These are phyloP conservation scores for Brettanomyces naardenensis DNA, from an alignment of 805 yeast genomes.

Conservation along the genomic window DNA sequence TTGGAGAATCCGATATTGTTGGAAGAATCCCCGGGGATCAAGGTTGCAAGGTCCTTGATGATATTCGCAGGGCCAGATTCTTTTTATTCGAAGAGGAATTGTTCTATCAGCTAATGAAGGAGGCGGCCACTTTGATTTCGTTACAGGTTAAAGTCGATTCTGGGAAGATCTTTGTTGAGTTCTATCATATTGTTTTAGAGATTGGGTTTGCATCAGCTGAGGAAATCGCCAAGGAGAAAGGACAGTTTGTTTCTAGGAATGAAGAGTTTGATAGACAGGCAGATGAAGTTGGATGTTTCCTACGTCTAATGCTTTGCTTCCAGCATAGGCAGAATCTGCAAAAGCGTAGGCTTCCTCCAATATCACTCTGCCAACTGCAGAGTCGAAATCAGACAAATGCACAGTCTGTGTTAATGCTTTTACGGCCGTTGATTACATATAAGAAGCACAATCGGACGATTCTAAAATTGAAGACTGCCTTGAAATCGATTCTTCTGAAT, in stretches of 20 bases:
- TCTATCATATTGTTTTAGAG: constrained; percentile 61
- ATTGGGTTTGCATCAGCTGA: constrained; percentile 39
- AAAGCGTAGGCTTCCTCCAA: constrained; percentile 38
- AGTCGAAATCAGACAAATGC: background rate
- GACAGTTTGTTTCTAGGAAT: background rate
- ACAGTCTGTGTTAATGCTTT: background rate
- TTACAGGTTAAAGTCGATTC: constrained; percentile 60
- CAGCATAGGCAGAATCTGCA: constrained; percentile 41
- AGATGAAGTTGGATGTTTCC: constrained; percentile 40
- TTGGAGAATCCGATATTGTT: constrained; percentile 44
- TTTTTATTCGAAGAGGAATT: constrained; percentile 84
- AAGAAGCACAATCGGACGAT: constrained; percentile 44
- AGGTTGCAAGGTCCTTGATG: constrained; percentile 32
- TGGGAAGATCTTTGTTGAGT: constrained; percentile 56
- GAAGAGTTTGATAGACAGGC: constrained; percentile 33
- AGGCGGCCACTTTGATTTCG: constrained; percentile 61
- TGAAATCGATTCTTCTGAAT: constrained; percentile 12
- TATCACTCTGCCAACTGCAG: constrained; percentile 32
- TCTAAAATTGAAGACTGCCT: constrained; percentile 24
- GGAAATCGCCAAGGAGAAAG: constrained; percentile 8
- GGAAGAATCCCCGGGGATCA: constrained; percentile 7
- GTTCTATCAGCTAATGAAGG: constrained; percentile 68
- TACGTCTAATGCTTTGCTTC: constrained; percentile 56
- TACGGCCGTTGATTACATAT: constrained; percentile 34
- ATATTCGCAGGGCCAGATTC: constrained; percentile 61